phyloP scores from a whole-genome alignment of 140 eudicot species.

The Cichorium intybus region DNA sequence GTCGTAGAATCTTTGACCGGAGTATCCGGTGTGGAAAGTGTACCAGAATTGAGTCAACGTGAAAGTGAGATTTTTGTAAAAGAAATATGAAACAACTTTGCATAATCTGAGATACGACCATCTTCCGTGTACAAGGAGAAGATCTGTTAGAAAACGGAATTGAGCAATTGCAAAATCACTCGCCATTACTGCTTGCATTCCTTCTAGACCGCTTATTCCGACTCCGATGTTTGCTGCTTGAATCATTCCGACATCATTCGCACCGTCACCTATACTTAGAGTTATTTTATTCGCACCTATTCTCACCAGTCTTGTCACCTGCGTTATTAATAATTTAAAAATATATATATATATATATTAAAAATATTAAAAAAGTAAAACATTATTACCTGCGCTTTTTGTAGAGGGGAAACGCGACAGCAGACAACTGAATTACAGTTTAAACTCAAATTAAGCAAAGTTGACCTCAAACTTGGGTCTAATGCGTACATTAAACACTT shows the following conservation, averaged over 20 bases:
- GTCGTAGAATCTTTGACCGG: conserved; percentile 96
- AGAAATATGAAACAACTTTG: conserved; percentile 95
- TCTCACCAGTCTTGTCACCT: conserved; percentile 91
- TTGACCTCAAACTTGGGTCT: conserved; percentile 81
- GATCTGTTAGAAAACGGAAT: conserved; percentile 81
- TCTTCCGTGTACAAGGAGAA: conserved; percentile 95
- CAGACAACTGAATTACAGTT: conserved; percentile 90
- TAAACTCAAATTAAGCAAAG: conserved; percentile 75
- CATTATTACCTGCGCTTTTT: conserved; percentile 77
- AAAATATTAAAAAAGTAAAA: neutral
- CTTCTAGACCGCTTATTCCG: conserved; percentile 93
- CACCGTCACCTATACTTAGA: conserved; percentile 95
- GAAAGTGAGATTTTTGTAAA: conserved; percentile 92
- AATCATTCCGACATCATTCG: conserved; percentile 97
- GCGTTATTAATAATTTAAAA: neutral
- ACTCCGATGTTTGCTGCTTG: conserved; percentile 99
- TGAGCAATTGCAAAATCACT: conserved; percentile 98
- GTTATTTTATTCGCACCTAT: conserved; percentile 92
- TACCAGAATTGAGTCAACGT: conserved; percentile 96
- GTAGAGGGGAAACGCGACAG: conserved; percentile 95
- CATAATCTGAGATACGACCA: conserved; percentile 96
- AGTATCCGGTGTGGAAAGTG: conserved; percentile 88
- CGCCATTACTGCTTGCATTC: conserved; percentile 99
- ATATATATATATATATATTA: neutral
- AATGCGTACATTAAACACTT: conserved; percentile 95